Percentiles rank a stretch among this genome's conserved stretches.
Evolutionary conservation across 768 basidiomycete genomes (phyloP).

Genomic region (Tephrocybe sp.): DNA sequence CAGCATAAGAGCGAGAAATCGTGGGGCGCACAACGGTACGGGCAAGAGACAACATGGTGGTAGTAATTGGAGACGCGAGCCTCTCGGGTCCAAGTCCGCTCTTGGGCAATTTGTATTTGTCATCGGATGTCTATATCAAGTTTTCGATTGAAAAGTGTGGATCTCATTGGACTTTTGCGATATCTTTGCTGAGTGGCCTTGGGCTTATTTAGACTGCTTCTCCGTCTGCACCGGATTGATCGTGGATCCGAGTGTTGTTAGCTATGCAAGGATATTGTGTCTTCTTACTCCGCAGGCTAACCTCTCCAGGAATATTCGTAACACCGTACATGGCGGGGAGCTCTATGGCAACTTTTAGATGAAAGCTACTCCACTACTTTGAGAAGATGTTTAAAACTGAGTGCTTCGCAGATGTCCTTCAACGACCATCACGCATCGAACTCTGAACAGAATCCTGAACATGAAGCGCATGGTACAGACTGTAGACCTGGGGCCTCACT

Average conservation of each 20-base stretch:
- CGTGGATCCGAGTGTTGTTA: no score
- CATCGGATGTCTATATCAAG: no score
- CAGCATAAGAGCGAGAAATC: slow-evolving; percentile 43
- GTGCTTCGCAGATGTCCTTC: neutral
- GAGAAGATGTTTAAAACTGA: neutral
- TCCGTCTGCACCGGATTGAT: no score
- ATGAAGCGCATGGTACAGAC: neutral
- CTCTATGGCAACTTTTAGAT: neutral
- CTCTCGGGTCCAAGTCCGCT: no score
- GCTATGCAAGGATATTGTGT: no score
- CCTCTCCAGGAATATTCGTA: neutral
- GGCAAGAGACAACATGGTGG: slow-evolving; percentile 50
- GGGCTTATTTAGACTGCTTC: no score
- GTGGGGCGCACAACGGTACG: slow-evolving; percentile 43
- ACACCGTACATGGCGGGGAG: neutral
- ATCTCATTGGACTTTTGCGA: no score
- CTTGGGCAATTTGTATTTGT: no score
- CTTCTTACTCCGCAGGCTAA: neutral
- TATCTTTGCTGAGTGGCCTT: no score
- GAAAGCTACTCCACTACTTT: no score
- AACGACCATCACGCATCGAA: neutral
- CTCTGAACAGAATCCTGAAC: neutral
- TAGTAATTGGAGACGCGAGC: neutral
- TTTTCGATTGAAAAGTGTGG: no score
- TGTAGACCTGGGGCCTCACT: neutral